Conservation (phyloP, 192 early-diverging fungal species). For the Funneliformis geosporum region DNA sequence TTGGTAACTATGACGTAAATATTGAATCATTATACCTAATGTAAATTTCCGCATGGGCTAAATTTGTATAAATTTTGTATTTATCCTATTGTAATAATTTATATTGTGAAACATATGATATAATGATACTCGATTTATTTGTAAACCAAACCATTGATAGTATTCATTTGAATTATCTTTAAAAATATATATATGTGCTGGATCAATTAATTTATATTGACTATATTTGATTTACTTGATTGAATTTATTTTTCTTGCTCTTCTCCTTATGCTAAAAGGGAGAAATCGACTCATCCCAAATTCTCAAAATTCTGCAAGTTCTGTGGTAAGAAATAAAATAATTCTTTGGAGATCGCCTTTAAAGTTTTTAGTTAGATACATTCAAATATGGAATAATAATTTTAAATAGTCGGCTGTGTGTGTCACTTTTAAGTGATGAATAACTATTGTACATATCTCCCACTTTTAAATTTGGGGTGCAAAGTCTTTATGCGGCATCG, state of each 20-base stretch:
- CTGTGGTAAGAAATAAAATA: too few relatives aligned
- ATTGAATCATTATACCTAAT: background rate
- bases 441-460: background rate
- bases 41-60: background rate
- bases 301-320: too few relatives aligned
- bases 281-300: too few relatives aligned
- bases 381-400: background rate
- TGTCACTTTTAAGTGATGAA: background rate
- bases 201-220: too few relatives aligned
- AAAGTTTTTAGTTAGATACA: background rate
- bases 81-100: background rate
- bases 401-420: background rate
- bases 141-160: too few relatives aligned
- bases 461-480: conserved; percentile 8
- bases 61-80: background rate
- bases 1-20: conserved; percentile 13
- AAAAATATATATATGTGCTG: too few relatives aligned
- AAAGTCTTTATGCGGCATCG: background rate
- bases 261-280: too few relatives aligned
- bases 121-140: background rate
- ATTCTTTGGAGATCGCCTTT: background rate
- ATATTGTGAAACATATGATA: background rate
- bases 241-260: too few relatives aligned
- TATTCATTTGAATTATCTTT: too few relatives aligned
- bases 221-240: too few relatives aligned